Evolutionary conservation across 495 filamentous ascomycete genomes (phyloP), one percentile per base, ranked within the genome.

Genomic region (Choiromyces venosus): DNA sequence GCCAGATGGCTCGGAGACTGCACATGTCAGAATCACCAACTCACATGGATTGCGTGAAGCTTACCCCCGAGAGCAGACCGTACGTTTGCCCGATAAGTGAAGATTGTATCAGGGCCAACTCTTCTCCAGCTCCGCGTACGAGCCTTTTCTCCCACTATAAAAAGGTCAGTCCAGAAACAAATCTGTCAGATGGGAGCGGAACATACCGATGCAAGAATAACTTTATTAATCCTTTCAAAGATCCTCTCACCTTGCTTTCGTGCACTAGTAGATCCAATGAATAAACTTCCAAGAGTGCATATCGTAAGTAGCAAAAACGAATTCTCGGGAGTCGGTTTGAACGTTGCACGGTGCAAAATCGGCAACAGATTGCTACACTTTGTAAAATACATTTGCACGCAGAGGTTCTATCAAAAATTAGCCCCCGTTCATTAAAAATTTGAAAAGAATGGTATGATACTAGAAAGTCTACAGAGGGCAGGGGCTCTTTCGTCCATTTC

Each of bases 1-100:
- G 65, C 72, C 25, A 79, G 66, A 65, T 79, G 72, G 46, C 66
- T 79, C 14, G 77, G 52, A 25, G 67, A 65, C 75, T 76, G 21
- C 6, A n/a, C 37, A 9, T 37, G 25, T 73, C 14, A 71, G 46
- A 44, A 72, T 65, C 0, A 46, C 12, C 29, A 33, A 46, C 44
- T 33, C 29, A 36, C n/a, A 52, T 37, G 25, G 7, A 16, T 18
- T 6, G 52, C 33, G 52, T 25, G 10, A 61, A 61, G 37, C 73
- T 67, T 64, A 76, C 74, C 18, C 77, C 77, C 5, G 76, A 79
- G 19, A 79, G 61, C 9, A 78, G n/a, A 4, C 67, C 77, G 72
- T 78, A 79, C 16, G 72, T 78, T 42, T 79, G 76, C 8, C 71
- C 76, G 39, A 79, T 65, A 4, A 75, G 33, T 21, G 76, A 71